Evolutionary conservation across 2,329 filamentous ascomycete species (phyloP).

Genomic region (Aspergillus ibericus): DNA sequence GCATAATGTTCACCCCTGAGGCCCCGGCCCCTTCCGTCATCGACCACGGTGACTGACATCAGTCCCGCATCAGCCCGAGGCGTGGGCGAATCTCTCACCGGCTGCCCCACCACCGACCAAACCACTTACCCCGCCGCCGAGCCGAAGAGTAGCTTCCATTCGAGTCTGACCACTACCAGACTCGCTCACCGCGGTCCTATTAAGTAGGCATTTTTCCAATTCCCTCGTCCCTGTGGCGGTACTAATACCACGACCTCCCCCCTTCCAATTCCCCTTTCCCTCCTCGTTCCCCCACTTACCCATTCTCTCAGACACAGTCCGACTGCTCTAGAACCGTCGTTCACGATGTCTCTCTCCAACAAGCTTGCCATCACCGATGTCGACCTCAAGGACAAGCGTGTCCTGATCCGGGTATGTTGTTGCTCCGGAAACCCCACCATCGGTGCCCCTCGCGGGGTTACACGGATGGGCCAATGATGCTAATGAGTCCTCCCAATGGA

Average conservation of each 20-base stretch:
- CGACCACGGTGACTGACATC: conserved; percentile 35
- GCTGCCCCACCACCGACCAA: conserved; percentile 25
- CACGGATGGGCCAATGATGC: background rate
- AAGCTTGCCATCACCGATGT: conserved; percentile 97
- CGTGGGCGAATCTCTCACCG: conserved; percentile 29
- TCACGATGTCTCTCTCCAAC: conserved; percentile 89
- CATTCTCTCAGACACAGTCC: conserved; percentile 12
- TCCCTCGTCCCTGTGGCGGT: conserved; percentile 11
- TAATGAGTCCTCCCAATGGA: conserved; percentile 13
- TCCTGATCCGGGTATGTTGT: conserved; percentile 84
- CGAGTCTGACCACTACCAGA: conserved; percentile 10
- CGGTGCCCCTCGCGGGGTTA: background rate
- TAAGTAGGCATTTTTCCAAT: conserved; percentile 9
- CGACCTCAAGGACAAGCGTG: conserved; percentile 96
- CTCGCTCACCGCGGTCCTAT: conserved; percentile 24
- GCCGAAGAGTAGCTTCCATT: conserved; percentile 6
- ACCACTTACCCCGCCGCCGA: conserved; percentile 24
- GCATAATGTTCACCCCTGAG: conserved; percentile 22
- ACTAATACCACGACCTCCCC: conserved; percentile 5
- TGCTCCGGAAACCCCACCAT: conserved; percentile 19
- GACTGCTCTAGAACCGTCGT: conserved; percentile 17
- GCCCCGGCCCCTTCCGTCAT: conserved; percentile 33
- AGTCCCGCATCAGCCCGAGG: conserved; percentile 45
- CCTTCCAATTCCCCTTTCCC: conserved; percentile 7
- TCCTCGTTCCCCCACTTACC: conserved; percentile 6